phyloP scores from a whole-genome alignment of 768 basidiomycete species.

The Thelephora aurantiotincta region DNA sequence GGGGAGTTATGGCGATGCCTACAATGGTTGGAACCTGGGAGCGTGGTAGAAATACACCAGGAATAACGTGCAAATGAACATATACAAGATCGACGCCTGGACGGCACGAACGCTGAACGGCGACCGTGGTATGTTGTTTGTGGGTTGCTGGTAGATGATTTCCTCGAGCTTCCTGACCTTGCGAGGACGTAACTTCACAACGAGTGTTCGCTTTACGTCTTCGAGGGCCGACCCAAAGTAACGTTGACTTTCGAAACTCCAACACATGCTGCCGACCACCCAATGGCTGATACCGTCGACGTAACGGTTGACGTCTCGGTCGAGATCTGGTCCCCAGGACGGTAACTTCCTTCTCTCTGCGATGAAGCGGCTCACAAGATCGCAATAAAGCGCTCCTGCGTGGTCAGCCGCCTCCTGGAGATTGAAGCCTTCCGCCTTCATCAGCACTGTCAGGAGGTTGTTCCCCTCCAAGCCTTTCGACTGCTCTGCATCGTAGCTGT shows the following conservation, averaged over 20 bases:
- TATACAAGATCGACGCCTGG: no score
- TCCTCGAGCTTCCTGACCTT: neutral
- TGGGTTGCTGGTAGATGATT: no score
- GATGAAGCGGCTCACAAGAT: slow-evolving; percentile 36
- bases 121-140: no score
- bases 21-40: no score
- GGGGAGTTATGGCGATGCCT: no score
- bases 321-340: slow-evolving; percentile 31
- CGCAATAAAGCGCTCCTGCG: slow-evolving; percentile 34
- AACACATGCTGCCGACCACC: slow-evolving; percentile 49
- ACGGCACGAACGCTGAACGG: no score
- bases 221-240: slow-evolving; percentile 48
- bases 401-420: slow-evolving; percentile 48
- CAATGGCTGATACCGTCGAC: slow-evolving; percentile 43
- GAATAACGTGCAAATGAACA: no score
- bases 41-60: no score
- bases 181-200: slow-evolving; percentile 9
- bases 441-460: slow-evolving; percentile 57
- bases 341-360: slow-evolving; percentile 29
- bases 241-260: slow-evolving; percentile 57
- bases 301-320: slow-evolving; percentile 36
- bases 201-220: slow-evolving; percentile 26
- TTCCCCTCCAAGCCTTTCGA: slow-evolving; percentile 48
- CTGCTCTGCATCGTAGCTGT: slow-evolving; percentile 65
- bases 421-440: slow-evolving; percentile 35